Conservation (phyloP, 2,329 filamentous ascomycete species). For the Fonsecaea pedrosoi region DNA sequence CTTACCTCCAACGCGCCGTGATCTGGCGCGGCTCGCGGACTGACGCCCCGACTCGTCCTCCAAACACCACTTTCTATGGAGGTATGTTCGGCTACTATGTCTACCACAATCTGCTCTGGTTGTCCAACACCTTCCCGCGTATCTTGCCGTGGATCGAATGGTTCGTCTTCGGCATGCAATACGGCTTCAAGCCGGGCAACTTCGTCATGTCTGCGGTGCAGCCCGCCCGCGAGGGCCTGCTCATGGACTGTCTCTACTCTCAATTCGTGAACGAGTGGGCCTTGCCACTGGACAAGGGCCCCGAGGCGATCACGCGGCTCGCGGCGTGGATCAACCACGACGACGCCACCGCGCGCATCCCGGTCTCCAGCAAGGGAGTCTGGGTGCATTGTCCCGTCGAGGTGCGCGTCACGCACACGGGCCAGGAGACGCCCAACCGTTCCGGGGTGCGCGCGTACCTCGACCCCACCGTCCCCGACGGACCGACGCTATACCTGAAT, state of each 20-base stretch:
- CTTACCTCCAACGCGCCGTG: conserved; percentile 85
- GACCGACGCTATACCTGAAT: conserved; percentile 84
- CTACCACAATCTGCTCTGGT: conserved; percentile 87
- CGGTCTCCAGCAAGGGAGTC: conserved; percentile 77
- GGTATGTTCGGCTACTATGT: conserved; percentile 81
- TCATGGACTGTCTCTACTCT: conserved; percentile 98
- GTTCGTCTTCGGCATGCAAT: conserved; percentile 98
- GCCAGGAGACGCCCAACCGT: conserved; percentile 45
- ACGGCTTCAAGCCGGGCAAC: conserved; percentile 77
- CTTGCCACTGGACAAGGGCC: conserved; percentile 81
- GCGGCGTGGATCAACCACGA: conserved; percentile 83
- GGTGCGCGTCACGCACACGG: conserved; percentile 81
- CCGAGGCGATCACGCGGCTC: conserved; percentile 82
- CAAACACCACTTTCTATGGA: conserved; percentile 78
- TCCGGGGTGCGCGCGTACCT: conserved; percentile 65
- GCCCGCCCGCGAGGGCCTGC: conserved; percentile 76
- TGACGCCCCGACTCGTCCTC: conserved; percentile 63
- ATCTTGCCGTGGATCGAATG: conserved; percentile 89
- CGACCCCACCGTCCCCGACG: conserved; percentile 72
- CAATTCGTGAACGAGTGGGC: conserved; percentile 99
- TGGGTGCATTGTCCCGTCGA: conserved; percentile 92
- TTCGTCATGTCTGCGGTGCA: conserved; percentile 76
- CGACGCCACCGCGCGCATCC: conserved; percentile 72
- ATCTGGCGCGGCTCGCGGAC: conserved; percentile 89
- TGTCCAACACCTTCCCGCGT: conserved; percentile 77